These are phyloP conservation scores for Botrytis byssoidea DNA, from an alignment of 2,329 filamentous ascomycete genomes.

Conservation along the genomic window DNA sequence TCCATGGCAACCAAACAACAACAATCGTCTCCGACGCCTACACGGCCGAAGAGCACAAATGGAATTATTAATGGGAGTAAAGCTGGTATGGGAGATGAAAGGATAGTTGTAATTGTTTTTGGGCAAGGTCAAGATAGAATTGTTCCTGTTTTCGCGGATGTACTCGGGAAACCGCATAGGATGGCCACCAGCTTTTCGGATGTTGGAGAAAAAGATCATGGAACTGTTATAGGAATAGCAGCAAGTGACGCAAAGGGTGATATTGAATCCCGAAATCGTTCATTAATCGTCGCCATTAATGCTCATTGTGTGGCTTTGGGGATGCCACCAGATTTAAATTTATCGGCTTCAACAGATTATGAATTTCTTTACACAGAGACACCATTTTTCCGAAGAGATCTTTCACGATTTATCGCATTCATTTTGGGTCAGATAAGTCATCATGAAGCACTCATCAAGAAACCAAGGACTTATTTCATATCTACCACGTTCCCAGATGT, in stretches of 20 bases:
- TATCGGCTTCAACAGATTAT: constrained; percentile 74
- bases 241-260: constrained; percentile 56
- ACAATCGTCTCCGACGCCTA: constrained; percentile 51
- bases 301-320: constrained; percentile 72
- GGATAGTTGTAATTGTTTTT: constrained; percentile 66
- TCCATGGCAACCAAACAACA: constrained; percentile 48
- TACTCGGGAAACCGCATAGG: constrained; percentile 71
- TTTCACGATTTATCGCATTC: constrained; percentile 77
- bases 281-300: constrained; percentile 67
- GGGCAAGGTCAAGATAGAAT: constrained; percentile 71
- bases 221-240: constrained; percentile 66
- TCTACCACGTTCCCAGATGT: constrained; percentile 89
- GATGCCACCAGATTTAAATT: constrained; percentile 63
- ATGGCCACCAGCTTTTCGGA: constrained; percentile 56
- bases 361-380: constrained; percentile 79
- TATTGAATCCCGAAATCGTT: constrained; percentile 56
- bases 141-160: constrained; percentile 72
- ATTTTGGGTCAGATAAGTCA: constrained; percentile 76
- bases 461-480: constrained; percentile 78
- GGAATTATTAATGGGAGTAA: constrained; percentile 39
- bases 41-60: constrained; percentile 43
- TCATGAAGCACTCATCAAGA: constrained; percentile 74
- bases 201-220: constrained; percentile 54
- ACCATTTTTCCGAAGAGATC: constrained; percentile 70
- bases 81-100: constrained; percentile 49